Base-by-base conservation (phyloP, 1,139 yeast genomes). In the Meyerozyma elateridarum region DNA sequence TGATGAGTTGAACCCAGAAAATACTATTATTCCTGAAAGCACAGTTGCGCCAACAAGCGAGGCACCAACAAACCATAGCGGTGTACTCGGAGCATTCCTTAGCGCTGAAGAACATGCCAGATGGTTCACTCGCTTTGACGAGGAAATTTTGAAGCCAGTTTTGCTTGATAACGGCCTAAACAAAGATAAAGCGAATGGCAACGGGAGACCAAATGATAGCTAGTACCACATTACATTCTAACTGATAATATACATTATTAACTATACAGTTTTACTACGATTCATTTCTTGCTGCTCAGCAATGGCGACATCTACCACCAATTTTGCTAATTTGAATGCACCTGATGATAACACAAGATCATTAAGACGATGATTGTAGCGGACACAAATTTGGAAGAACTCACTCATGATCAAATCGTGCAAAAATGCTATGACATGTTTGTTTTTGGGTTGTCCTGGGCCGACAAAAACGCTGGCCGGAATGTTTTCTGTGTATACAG, bases 101-200 rank as follows among this genome's bases (percentile, higher is more conserved):
- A 72, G 75, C 41, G 77, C 85, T 5, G 93, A 83, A 46, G 87
- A 81, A 39, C 85, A 81, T 39, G 84, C 93, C 8, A 79, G 77
- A 49, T 91, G 99, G 96, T 91, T 91, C 56, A 80, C 87, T 16
- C 82, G 79, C 47, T 85, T 91, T 54, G 99, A 91, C 54, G 96
- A 91, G 46, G 85, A 87, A 52, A 93, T 91, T n/a, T 70, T 91
- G 45, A 93, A 91, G 55, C 99, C 99, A 0, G 97, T 91, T 0
- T 70, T 91, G 37, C 70, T 91, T 41, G 98, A 91, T 18, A 21
- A 36, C 24, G 19, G 34, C 25, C 34, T 40, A 4, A 33, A 30
- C 8, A 18, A 27, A 9, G 22, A 27, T 18, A 20, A 27, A 7
- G 27, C 14, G 14, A 24, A 24, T 14, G 27, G 27, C 9, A 45